Evolutionary conservation across 2,329 filamentous ascomycete genomes (phyloP), one percentile per base, ranked within the genome.

Genomic region (Trichophyton rubrum): DNA sequence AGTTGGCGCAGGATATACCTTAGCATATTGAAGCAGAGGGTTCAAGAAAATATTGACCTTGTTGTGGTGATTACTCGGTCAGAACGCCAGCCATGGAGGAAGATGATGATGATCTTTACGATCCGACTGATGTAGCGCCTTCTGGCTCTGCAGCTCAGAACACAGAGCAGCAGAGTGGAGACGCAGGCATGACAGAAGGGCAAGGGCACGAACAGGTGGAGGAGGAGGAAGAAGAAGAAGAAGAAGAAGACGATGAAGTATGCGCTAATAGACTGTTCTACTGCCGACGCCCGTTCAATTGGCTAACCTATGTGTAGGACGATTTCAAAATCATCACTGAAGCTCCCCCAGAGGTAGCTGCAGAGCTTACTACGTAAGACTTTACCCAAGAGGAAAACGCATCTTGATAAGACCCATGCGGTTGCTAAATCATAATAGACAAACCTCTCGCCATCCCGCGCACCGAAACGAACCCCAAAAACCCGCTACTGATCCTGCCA

Each of bases 321-420:
- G 76, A 78, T 47, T 77, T 78, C 63, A 77, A 78, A 65, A 78
- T 78, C 61, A 78, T 78, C 59, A 78, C 76, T 62, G 76, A 78
- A 65, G 74, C 73, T 35, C 74, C 75, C 41, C 70, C 75, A 30
- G 75, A 76, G 59, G 72, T 73, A 8, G 69, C 71, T 30, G 64
- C 71, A 58, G 67, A 67, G 63, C 72, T 72, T 66, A 67, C 35
- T 13, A 35, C 40, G 55, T 57, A 41, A 40, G 55, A 17, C 3
- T 4, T 38, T 38, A 38, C 27, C 27, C 27, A 35, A 15, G 33
- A 2, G 22, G n/a, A 43, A 17, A 17, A 20, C 8, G 7, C 17
- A 38, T 35, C 38, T n/a, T 11, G 13, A 3, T 66, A 61, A 66
- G 60, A 56, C 51, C 51, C 62, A 47, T 61, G 38, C 60, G 45